Percentiles rank a stretch among this genome's conserved stretches.
Conservation (phyloP, 371 early-diverging fungal genomes). For the Mucor ambiguus region DNA sequence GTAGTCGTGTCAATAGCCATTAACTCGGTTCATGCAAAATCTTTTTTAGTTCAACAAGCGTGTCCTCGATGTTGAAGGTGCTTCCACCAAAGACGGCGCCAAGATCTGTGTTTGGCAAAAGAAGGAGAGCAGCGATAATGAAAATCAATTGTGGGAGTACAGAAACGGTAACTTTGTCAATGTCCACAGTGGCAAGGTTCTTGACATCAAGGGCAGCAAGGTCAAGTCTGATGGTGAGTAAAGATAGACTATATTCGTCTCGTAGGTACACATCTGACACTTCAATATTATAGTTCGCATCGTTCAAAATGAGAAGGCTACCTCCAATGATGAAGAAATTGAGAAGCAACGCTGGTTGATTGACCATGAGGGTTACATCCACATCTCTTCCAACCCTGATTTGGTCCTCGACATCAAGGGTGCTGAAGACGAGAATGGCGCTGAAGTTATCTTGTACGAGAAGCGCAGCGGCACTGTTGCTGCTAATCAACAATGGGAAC, state of each 20-base stretch:
- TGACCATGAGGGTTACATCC: conserved; percentile 74
- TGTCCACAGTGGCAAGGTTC: conserved; percentile 27
- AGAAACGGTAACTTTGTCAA: conserved; percentile 30
- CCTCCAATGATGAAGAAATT: conserved; percentile 51
- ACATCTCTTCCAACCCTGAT: conserved; percentile 20
- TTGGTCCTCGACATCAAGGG: conserved; percentile 36
- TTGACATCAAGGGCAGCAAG: conserved; percentile 29
- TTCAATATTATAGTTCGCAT: conserved; percentile 9
- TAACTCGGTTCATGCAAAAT: background rate
- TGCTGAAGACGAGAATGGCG: conserved; percentile 36
- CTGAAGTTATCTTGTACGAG: conserved; percentile 33
- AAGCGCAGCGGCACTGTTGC: conserved; percentile 26
- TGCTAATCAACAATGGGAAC: conserved; percentile 32
- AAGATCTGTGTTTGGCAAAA: conserved; percentile 25
- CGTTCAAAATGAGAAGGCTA: conserved; percentile 26
- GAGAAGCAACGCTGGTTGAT: conserved; percentile 79
- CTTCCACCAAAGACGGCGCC: conserved; percentile 26
- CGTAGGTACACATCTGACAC: background rate
- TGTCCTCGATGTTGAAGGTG: conserved; percentile 34
- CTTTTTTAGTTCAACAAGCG: conserved; percentile 23
- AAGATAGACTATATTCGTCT: background rate
- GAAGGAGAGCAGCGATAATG: conserved; percentile 19
- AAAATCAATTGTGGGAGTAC: conserved; percentile 35
- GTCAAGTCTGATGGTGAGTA: conserved; percentile 15
- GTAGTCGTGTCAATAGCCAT: background rate